These are phyloP conservation scores for Syncephalastrum racemosum DNA, from an alignment of 371 early-diverging fungal genomes.

Conservation along the genomic window DNA sequence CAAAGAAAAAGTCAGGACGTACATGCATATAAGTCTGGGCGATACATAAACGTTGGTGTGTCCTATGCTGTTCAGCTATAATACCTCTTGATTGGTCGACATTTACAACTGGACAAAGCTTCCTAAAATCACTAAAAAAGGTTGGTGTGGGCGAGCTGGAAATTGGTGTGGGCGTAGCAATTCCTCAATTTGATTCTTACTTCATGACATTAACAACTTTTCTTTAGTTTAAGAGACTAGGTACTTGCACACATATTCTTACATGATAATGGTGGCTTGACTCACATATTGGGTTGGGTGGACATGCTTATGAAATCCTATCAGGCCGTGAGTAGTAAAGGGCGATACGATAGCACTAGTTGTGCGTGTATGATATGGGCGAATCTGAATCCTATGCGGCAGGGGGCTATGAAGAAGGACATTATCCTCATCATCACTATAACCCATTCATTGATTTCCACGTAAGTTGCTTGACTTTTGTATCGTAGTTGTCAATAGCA, in stretches of 20 bases:
- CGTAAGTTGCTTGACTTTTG: conserved; percentile 19
- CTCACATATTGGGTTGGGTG: not conserved
- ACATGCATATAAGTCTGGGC: no score
- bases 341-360: no score
- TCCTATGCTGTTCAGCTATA: no score
- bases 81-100: no score
- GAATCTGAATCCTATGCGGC: not conserved
- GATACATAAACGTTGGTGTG: no score
- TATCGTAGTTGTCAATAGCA: not conserved
- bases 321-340: conserved; percentile 44
- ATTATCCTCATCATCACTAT: not conserved
- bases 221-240: conserved; percentile 44
- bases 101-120: no score
- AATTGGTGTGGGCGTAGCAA: no score
- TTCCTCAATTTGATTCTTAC: no score
- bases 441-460: conserved; percentile 36
- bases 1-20: no score
- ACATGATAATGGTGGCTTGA: no score
- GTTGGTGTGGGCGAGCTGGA: no score
- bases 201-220: conserved; percentile 3
- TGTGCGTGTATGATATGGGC: conserved; percentile 34
- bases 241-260: conserved; percentile 11
- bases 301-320: conserved; percentile 57
- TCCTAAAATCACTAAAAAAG: no score
- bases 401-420: not conserved